phyloP scores from a whole-genome alignment of 306 rosid species.

The Dalbergia cochinchinensis region DNA sequence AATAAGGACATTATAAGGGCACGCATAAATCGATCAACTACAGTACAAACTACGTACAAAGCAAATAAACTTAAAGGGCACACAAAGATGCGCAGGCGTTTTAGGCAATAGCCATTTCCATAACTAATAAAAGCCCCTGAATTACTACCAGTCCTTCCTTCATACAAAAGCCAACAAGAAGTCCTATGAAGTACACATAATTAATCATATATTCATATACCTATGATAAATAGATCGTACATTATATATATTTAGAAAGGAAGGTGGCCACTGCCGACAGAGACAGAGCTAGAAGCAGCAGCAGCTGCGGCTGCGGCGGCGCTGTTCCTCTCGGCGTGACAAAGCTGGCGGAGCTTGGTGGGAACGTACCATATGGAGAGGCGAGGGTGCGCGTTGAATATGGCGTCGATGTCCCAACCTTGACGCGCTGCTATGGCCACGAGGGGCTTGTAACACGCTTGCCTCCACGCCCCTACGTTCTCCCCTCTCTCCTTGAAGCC shows the following conservation, averaged over 20 bases:
- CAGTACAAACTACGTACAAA: too few relatives aligned
- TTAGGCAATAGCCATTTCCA: too few relatives aligned
- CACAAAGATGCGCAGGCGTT: too few relatives aligned
- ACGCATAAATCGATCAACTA: too few relatives aligned
- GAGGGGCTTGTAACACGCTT: constrained; percentile 85
- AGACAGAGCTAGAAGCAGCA: constrained; percentile 66
- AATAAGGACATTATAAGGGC: background rate
- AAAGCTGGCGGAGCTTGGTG: constrained; percentile 92
- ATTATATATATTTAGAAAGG: constrained; percentile 45
- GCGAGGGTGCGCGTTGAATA: constrained; percentile 82
- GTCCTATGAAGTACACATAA: background rate
- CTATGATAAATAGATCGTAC: background rate
- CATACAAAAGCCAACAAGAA: background rate
- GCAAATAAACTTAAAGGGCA: too few relatives aligned
- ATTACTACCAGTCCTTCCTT: too few relatives aligned
- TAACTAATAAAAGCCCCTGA: too few relatives aligned
- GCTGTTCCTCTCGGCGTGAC: constrained; percentile 77
- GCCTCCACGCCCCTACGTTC: constrained; percentile 92
- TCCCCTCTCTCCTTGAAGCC: constrained; percentile 82
- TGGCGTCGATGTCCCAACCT: constrained; percentile 96
- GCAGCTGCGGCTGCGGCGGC: constrained; percentile 63
- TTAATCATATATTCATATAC: background rate
- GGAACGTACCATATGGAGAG: constrained; percentile 95
- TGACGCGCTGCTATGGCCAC: constrained; percentile 79
- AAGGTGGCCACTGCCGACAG: constrained; percentile 52